Evolutionary conservation across 306 rosid genomes (phyloP), one percentile per base, ranked within the genome.

Genomic region (Boehmeria nivea): DNA sequence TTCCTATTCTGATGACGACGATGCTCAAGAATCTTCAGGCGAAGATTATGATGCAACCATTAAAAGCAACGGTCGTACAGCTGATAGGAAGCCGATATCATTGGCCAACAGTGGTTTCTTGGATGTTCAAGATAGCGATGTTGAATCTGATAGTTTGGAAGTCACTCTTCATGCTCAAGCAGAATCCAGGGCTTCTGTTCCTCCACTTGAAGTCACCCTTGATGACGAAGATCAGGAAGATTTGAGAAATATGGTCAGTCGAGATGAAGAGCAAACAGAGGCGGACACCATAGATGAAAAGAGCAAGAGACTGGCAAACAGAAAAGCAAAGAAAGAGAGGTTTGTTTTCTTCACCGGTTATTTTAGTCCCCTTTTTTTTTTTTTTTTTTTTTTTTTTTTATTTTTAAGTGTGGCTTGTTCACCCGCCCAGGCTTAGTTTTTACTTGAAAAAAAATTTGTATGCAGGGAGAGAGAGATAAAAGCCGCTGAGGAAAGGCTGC

Each of bases 131-230:
- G 46, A 64, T 61, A 57, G 67, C 72, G 77, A 68, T 27, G 47
- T 58, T 51, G 87, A 78, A 19, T 76, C 28, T 22, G 78, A 71
- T 70, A 58, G 55, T 61, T 64, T 60, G 33, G 80, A 68, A 34
- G 58, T 43, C 50, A 73, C 70, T 46, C 42, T 69, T 68, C 77
- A 84, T 74, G 73, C 78, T 12, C 82, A 61, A 71, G 78, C 70
- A 45, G 83, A 83, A 73, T 81, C 85, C 40, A 84, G 99, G 73
- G 89, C 89, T 37, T 72, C 66, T 61, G 58, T 91, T 67, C 89
- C 79, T 52, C 86, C 99, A 5, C 96, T 91, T 59, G 86, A 91
- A 57, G 99, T 91, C 72, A 59, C 66, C 57, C 81, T 91, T 51
- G 99, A 91, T 71, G 96, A 87, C 39, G 27, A 58, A 6, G 78